phyloP scores from a whole-genome alignment of 441 rosid genomes.

The Dalechampia spathulata region DNA sequence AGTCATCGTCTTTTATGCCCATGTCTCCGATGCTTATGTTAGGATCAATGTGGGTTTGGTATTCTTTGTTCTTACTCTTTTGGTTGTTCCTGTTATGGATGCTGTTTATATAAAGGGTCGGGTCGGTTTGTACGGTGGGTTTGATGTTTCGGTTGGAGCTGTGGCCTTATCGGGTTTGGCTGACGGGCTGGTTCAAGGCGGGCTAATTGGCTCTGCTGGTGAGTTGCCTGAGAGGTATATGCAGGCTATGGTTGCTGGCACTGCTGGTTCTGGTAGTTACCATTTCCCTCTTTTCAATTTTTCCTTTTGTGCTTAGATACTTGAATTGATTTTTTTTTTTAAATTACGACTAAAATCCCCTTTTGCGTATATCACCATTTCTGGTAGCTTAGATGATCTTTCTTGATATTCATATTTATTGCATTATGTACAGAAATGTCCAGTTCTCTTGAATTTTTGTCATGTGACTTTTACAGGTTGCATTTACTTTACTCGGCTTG shows the following conservation, averaged over 20 bases:
- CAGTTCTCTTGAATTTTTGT: too few relatives aligned
- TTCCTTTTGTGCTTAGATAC: too few relatives aligned
- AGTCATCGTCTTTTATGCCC: constrained; percentile 52
- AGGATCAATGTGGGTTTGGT: constrained; percentile 69
- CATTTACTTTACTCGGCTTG: too few relatives aligned
- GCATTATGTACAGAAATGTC: too few relatives aligned
- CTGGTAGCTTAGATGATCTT: too few relatives aligned
- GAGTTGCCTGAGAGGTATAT: constrained; percentile 82
- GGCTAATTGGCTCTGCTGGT: constrained; percentile 79
- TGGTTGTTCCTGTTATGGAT: constrained; percentile 72
- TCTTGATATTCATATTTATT: too few relatives aligned
- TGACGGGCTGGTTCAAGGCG: constrained; percentile 85
- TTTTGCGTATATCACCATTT: too few relatives aligned
- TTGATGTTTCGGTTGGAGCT: constrained; percentile 47
- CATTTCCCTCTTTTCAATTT: too few relatives aligned
- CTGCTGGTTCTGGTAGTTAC: constrained; percentile 93
- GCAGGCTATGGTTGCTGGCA: constrained; percentile 91
- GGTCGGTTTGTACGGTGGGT: constrained; percentile 64
- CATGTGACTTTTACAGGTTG: too few relatives aligned
- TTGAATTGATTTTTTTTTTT: too few relatives aligned
- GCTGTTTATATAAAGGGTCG: constrained; percentile 62
- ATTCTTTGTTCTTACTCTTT: constrained; percentile 44
- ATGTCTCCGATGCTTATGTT: constrained; percentile 53
- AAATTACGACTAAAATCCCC: too few relatives aligned
- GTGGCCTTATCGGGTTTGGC: constrained; percentile 56